These are phyloP conservation scores for Curvularia spicifera DNA, from an alignment of 2,329 filamentous ascomycete genomes.

Conservation along the genomic window DNA sequence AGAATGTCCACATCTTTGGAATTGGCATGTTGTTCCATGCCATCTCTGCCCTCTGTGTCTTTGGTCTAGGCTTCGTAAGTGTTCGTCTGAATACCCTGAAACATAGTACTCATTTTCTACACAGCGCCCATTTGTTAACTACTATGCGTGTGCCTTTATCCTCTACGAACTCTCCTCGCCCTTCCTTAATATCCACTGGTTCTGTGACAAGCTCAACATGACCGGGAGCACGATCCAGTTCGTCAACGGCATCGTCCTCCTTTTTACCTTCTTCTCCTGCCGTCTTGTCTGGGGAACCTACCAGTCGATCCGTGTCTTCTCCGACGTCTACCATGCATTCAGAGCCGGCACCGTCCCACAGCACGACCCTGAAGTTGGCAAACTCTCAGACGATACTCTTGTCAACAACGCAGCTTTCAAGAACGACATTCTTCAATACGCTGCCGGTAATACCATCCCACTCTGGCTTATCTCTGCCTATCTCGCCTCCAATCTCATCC, in stretches of 20 bases:
- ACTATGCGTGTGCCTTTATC: constrained; percentile 80
- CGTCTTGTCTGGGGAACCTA: constrained; percentile 80
- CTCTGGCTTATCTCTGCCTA: constrained; percentile 74
- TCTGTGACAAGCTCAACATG: constrained; percentile 84
- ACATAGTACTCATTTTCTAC: not conserved
- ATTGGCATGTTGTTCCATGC: constrained; percentile 80
- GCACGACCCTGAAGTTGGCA: constrained; percentile 39
- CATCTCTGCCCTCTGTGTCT: constrained; percentile 74
- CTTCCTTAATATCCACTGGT: constrained; percentile 90
- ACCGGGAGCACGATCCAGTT: constrained; percentile 77
- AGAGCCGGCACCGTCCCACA: constrained; percentile 28
- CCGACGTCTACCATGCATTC: constrained; percentile 65
- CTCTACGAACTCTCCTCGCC: constrained; percentile 87
- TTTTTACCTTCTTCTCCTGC: constrained; percentile 76
- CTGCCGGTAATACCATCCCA: constrained; percentile 59
- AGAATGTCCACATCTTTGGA: constrained; percentile 75
- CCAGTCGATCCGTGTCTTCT: constrained; percentile 68
- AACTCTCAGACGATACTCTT: constrained; percentile 32
- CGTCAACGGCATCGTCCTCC: constrained; percentile 76
- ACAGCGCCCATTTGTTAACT: constrained; percentile 83
- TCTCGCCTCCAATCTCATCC: constrained; percentile 70
- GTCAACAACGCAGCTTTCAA: constrained; percentile 32
- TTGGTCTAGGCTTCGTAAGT: constrained; percentile 79
- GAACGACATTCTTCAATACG: constrained; percentile 59
- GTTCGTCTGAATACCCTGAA: not conserved